These are phyloP conservation scores for Talaromyces albobiverticillius DNA, from an alignment of 2,329 filamentous ascomycete species.

Conservation along the genomic window DNA sequence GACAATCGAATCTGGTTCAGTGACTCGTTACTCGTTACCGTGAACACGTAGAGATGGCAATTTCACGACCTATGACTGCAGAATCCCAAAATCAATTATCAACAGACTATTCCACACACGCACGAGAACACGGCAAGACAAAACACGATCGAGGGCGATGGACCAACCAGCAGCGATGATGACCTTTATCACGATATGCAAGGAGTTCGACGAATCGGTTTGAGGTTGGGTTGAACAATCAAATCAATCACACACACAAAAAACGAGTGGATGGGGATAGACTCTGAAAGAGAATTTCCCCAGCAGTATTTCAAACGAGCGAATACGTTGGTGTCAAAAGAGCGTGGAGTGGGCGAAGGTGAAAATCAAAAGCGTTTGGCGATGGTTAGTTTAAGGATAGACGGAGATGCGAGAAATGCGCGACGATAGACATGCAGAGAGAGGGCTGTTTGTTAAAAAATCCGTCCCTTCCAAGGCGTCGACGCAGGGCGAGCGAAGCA, in stretches of 20 bases:
- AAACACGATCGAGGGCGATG: not conserved
- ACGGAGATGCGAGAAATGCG: constrained; percentile 10
- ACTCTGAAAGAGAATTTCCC: constrained; percentile 1
- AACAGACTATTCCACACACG: not conserved
- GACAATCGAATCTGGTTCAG: not conserved
- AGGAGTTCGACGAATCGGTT: not conserved
- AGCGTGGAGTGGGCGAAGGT: constrained; percentile 13
- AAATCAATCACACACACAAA: not conserved
- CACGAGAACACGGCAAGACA: not conserved
- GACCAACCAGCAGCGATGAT: not conserved
- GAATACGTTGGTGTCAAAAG: constrained; percentile 24
- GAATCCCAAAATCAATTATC: constrained; percentile 1
- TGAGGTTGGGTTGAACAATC: not conserved
- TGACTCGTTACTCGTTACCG: constrained; percentile 4
- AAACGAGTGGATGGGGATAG: constrained; percentile 26
- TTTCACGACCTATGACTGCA: constrained; percentile 3
- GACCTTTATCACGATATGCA: constrained; percentile 5
- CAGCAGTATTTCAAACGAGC: constrained; percentile 22
- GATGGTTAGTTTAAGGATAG: constrained; percentile 18
- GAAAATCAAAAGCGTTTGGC: not conserved
- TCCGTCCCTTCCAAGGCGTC: constrained; percentile 25
- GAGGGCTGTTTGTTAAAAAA: constrained; percentile 17
- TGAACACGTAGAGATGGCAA: constrained; percentile 5
- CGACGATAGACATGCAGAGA: constrained; percentile 12
- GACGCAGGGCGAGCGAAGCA: constrained; percentile 25